Conservation (phyloP, 805 yeast species). For the Barnettozyma botsteinii region DNA sequence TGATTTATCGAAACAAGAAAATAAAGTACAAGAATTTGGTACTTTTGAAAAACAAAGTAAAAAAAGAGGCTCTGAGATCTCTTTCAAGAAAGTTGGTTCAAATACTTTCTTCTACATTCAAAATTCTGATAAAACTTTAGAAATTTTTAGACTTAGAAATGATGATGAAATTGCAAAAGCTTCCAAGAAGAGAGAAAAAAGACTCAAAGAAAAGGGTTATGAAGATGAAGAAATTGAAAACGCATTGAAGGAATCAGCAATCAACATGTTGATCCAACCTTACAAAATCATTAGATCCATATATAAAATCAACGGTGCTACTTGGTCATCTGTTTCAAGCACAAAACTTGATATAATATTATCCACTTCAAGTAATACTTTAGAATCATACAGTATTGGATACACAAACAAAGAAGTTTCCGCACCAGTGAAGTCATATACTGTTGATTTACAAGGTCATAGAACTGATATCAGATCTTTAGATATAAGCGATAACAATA, state of each 20-base stretch:
- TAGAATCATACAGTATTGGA: slow-evolving; percentile 64
- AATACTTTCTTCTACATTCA: slow-evolving; percentile 54
- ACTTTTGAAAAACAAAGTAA: slow-evolving; percentile 69
- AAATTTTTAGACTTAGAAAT: slow-evolving; percentile 70
- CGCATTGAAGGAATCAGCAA: slow-evolving; percentile 41
- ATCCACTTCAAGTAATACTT: slow-evolving; percentile 65
- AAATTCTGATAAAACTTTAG: slow-evolving; percentile 76
- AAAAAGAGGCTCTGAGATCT: slow-evolving; percentile 57
- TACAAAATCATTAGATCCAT: slow-evolving; percentile 60
- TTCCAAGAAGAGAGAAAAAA: slow-evolving; percentile 65
- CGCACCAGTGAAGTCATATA: slow-evolving; percentile 41
- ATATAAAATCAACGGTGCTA: slow-evolving; percentile 56
- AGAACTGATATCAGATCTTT: slow-evolving; percentile 83
- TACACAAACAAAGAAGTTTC: slow-evolving; percentile 51
- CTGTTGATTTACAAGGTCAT: slow-evolving; percentile 78
- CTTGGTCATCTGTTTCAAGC: slow-evolving; percentile 51
- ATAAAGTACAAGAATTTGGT: slow-evolving; percentile 55
- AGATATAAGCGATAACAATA: slow-evolving; percentile 76
- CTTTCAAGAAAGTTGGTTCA: slow-evolving; percentile 40
- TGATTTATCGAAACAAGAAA: slow-evolving; percentile 41
- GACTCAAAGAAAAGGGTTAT: slow-evolving; percentile 68
- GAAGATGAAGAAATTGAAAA: slow-evolving; percentile 51
- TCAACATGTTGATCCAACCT: slow-evolving; percentile 60
- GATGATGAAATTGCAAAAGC: slow-evolving; percentile 77
- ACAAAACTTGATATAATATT: slow-evolving; percentile 55